phyloP scores from a whole-genome alignment of 192 early-diverging fungal genomes.

The Paraglomus brasilianum region DNA sequence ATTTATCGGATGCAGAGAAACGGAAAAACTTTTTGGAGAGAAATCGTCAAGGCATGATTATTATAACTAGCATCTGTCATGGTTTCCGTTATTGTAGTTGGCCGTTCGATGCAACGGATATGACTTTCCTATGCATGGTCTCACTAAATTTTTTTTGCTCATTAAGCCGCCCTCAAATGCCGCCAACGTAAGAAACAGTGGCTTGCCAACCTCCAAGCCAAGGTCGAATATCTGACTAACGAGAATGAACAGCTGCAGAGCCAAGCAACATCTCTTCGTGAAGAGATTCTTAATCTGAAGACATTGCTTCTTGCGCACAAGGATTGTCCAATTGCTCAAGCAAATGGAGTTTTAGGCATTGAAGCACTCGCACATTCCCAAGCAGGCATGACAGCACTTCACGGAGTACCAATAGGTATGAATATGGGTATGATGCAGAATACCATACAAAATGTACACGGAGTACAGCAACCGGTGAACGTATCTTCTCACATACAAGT shows the following conservation, averaged over 20 bases:
- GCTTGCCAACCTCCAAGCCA: conserved; percentile 76
- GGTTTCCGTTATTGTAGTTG: too few species aligned
- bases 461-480: conserved; percentile 24
- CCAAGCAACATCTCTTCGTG: conserved; percentile 59
- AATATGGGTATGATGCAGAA: conserved; percentile 35
- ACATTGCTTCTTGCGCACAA: conserved; percentile 75
- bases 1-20: conserved; percentile 66
- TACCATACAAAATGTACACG: conserved; percentile 9
- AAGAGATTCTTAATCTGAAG: conserved; percentile 74
- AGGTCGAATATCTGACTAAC: conserved; percentile 58
- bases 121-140: too few species aligned
- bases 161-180: conserved; percentile 82
- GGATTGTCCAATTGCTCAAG: conserved; percentile 69
- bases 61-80: neutral
- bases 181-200: conserved; percentile 92
- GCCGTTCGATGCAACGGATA: too few species aligned
- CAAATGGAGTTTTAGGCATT: conserved; percentile 62
- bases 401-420: neutral
- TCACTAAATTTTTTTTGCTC: neutral
- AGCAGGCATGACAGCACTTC: conserved; percentile 10
- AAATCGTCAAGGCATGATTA: conserved; percentile 72
- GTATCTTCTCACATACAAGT: conserved; percentile 6
- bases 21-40: conserved; percentile 82
- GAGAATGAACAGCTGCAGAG: conserved; percentile 67
- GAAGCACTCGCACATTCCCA: conserved; percentile 40